Conservation (phyloP, 805 yeast genomes). For the Cyberlindnera samutprakarnensis region DNA sequence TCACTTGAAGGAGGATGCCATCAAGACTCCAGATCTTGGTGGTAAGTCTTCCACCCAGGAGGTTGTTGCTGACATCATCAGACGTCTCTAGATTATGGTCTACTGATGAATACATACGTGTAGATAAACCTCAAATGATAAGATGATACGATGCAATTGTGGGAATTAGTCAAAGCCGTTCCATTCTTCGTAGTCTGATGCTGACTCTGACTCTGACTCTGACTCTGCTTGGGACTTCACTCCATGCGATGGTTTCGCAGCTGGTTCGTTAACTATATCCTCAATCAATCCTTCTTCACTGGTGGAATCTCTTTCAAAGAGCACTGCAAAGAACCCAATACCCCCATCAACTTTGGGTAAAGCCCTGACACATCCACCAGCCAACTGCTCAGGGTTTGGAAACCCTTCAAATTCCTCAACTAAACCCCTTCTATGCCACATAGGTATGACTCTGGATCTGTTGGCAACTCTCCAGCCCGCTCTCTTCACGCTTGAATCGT, state of each 20-base stretch:
- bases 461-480: conserved; percentile 73
- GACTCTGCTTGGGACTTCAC: too few species aligned
- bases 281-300: not conserved
- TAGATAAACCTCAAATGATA: too few species aligned
- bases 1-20: conserved; percentile 67
- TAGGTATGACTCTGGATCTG: conserved; percentile 57
- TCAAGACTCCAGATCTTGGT: conserved; percentile 91
- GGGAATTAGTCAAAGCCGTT: conserved; percentile 26
- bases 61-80: conserved; percentile 75
- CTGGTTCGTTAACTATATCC: conserved; percentile 5
- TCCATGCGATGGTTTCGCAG: conserved; percentile 3
- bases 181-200: conserved; percentile 26
- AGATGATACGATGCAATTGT: too few species aligned
- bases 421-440: conserved; percentile 84
- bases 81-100: conserved; percentile 16
- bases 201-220: too few species aligned
- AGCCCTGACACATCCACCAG: conserved; percentile 84
- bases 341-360: conserved; percentile 91
- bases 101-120: not conserved
- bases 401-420: conserved; percentile 53
- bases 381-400: conserved; percentile 44
- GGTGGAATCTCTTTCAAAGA: conserved; percentile 50
- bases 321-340: conserved; percentile 97
- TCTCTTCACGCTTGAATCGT: conserved; percentile 53
- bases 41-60: conserved; percentile 83